Evolutionary conservation across 2,329 filamentous ascomycete species (phyloP), one percentile per base, ranked within the genome.

Genomic region (Calonectria hongkongensis): DNA sequence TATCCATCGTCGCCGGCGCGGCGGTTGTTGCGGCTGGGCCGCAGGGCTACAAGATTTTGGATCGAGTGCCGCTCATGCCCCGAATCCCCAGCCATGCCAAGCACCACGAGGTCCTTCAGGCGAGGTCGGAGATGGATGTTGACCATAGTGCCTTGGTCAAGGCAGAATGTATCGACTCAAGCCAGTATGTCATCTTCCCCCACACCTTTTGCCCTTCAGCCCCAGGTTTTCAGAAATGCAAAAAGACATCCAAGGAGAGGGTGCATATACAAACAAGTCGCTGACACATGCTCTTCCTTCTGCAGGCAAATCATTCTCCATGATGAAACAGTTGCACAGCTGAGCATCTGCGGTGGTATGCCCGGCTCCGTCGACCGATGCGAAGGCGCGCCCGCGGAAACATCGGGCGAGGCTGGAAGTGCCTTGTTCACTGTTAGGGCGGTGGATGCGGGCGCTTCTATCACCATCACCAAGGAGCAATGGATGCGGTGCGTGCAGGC

Each of bases 401-500:
- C 88, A 4, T 81, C 80, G 0, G 88, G 88, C 48, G 77, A 83
- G 58, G 86, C 84, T 8, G 88, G 88, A 12, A 88, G 85, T 12
- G 88, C 87, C 9, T 79, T 84, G 71, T 90, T 91, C 81, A 83
- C 79, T 3, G 83, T 91, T 18, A 84, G 81, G 30, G 83, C 87
- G 1, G 82, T 83, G 18, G 81, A 81, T 2, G 69, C 77, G 1
- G 88, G 87, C 12, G 84, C 86, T 27, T 88, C 85, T 18, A 90
- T 91, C 80, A 88, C 87, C 81, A 85, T 91, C 73, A 85, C 84
- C 58, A 90, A 90, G 82, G 85, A 84, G 25, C 82, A 85, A 28
- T 89, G 89, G 88, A 87, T 90, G 80, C 83, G 85, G 64, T 91
- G 89, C 78, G 85, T 90, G 65, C 85, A 87, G 48, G 89, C 89